Evolutionary conservation across 2,329 filamentous ascomycete species (phyloP).

Genomic region (Paecilomyces dactylethromorphus): DNA sequence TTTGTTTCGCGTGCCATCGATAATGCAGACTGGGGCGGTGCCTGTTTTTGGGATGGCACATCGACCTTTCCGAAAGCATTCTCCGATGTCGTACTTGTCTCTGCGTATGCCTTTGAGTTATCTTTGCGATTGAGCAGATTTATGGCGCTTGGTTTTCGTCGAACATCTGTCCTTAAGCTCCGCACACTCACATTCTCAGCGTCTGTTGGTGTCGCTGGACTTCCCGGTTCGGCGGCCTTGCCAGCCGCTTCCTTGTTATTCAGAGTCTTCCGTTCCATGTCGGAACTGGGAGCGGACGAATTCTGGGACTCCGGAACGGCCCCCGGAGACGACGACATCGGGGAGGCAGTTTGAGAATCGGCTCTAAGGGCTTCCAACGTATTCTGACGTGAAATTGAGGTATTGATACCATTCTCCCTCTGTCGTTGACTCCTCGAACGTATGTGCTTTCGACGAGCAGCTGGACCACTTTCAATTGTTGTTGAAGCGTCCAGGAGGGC

Average conservation of each 20-base stretch:
- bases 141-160: conserved; percentile 49
- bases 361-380: conserved; percentile 15
- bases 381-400: conserved; percentile 11
- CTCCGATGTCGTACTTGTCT: conserved; percentile 57
- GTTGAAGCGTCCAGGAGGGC: conserved; percentile 87
- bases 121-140: conserved; percentile 55
- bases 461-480: conserved; percentile 63
- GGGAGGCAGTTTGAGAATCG: conserved; percentile 24
- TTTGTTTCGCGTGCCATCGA: conserved; percentile 28
- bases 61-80: conserved; percentile 62
- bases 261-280: conserved; percentile 26
- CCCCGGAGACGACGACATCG: conserved; percentile 30
- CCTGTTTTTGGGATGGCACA: conserved; percentile 38
- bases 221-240: conserved; percentile 20
- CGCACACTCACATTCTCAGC: conserved; percentile 21
- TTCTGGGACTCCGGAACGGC: conserved; percentile 22
- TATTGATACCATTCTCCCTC: conserved; percentile 18
- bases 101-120: conserved; percentile 54
- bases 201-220: conserved; percentile 23
- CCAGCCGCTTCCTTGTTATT: conserved; percentile 9
- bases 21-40: conserved; percentile 28
- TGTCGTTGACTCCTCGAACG: conserved; percentile 35
- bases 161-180: conserved; percentile 20
- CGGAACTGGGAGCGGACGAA: conserved; percentile 27
- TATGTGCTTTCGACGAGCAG: conserved; percentile 39